A percentile compares a stretch with the other conserved stretches of the same genome.
Conservation (phyloP, 2,329 filamentous ascomycete genomes). For the Penicillium sp. region DNA sequence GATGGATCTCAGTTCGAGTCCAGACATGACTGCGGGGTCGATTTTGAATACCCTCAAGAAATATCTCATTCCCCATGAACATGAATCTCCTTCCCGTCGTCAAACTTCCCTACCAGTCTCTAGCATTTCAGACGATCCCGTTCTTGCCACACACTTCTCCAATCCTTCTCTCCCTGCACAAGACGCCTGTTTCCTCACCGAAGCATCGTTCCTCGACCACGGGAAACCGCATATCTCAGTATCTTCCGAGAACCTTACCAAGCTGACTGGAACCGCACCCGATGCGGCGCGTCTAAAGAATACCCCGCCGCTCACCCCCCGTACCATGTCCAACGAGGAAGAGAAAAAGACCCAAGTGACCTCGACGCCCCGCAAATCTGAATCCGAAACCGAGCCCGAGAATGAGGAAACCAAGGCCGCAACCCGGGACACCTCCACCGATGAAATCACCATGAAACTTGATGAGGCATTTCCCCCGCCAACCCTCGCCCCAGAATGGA, state of each 20-base stretch:
- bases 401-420: slow-evolving; percentile 4
- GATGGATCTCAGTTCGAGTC: slow-evolving; percentile 39
- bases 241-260: slow-evolving; percentile 46
- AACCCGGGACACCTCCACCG: slow-evolving; percentile 27
- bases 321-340: slow-evolving; percentile 72
- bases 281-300: slow-evolving; percentile 70
- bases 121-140: slow-evolving; percentile 62
- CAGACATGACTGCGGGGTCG: slow-evolving; percentile 41
- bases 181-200: slow-evolving; percentile 46
- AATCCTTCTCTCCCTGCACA: slow-evolving; percentile 61
- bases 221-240: slow-evolving; percentile 43
- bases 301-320: slow-evolving; percentile 84
- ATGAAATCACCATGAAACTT: slow-evolving; percentile 38
- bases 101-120: slow-evolving; percentile 59
- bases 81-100: slow-evolving; percentile 40
- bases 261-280: slow-evolving; percentile 81
- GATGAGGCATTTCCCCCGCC: slow-evolving; percentile 38
- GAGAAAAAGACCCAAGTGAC: slow-evolving; percentile 31
- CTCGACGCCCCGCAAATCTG: slow-evolving; percentile 14
- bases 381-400: slow-evolving; percentile 6
- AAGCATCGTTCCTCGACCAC: slow-evolving; percentile 53
- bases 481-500: slow-evolving; percentile 40
- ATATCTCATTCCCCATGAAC: slow-evolving; percentile 41
- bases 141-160: slow-evolving; percentile 68
- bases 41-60: slow-evolving; percentile 47